Evolutionary conservation across 306 rosid species (phyloP), one percentile per base, ranked within the genome.

Genomic region (Quercus rubra): DNA sequence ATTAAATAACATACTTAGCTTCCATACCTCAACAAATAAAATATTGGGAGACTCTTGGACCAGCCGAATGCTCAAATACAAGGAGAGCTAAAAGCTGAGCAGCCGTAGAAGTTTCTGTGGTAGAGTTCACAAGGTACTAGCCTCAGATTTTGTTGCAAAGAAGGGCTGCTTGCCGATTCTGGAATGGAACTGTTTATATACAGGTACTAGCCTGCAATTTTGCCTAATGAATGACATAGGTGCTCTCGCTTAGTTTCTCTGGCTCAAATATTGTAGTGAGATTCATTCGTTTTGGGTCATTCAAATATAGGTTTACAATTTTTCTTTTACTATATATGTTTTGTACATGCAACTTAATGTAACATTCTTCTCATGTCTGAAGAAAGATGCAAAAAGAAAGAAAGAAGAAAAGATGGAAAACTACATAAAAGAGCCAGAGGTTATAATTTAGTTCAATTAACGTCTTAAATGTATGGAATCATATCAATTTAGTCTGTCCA

Each of bases 111-210:
- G 46, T 46, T 74, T 55, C 77, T 76, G 57, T 43, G 85, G 73
- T 38, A 62, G 78, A 79, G 79, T 73, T 61, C 25, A 46, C 75
- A n/a, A 74, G 85, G 86, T 74, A 79, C 73, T 77, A 35, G 88
- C 87, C 77, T 80, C 63, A 86, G 83, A 80, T 92, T 90, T 92
- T 90, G 92, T 76, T 64, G 59, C 76, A 67, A 76, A 81, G 79
- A 80, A 75, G 71, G 78, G 73, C 28, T 64, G 46, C 64, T 79
- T 73, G 83, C 56, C 57, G 74, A 30, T 54, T 74, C 75, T 62
- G 79, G 79, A 80, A 81, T 43, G 74, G 55, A 57, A 25, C 78
- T 61, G 76, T 63, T 33, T 74, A 80, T 73, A 57, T 78, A 55
- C 31, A 35, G 35, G 41, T 31, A 62, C 25, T 41, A 55, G 61